Evolutionary conservation across 2,329 filamentous ascomycete genomes (phyloP).

Genomic region (Cadophora sp.): DNA sequence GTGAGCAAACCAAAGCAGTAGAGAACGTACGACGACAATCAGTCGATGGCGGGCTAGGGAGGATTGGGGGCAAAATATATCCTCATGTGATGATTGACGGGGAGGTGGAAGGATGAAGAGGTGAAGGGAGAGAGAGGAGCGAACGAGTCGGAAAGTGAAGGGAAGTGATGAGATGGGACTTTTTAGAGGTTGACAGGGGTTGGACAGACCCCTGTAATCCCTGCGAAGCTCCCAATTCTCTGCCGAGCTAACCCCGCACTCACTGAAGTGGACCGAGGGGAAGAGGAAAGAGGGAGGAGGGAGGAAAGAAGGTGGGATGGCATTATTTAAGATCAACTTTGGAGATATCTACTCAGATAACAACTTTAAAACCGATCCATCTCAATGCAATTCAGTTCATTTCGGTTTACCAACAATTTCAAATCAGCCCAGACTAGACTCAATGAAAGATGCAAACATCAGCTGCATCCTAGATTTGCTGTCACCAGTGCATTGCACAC

Average conservation of each 20-base stretch:
- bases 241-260: conserved; percentile 5
- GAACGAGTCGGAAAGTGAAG: background rate
- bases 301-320: background rate
- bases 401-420: too few relatives aligned
- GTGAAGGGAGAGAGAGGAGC: conserved; percentile 3
- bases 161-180: conserved; percentile 3
- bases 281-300: background rate
- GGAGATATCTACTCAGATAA: background rate
- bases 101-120: background rate
- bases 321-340: background rate
- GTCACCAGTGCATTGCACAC: background rate
- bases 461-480: background rate
- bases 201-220: background rate
- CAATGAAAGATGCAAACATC: background rate
- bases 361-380: background rate
- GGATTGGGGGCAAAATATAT: background rate
- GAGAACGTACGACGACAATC: background rate
- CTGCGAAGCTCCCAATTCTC: background rate
- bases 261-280: background rate
- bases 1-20: background rate
- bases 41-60: background rate
- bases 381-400: background rate
- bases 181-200: conserved; percentile 12
- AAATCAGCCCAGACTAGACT: background rate
- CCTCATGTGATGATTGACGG: background rate